Evolutionary conservation across 202 grass and related monocot species (phyloP).

Genomic region (Setaria viridis): DNA sequence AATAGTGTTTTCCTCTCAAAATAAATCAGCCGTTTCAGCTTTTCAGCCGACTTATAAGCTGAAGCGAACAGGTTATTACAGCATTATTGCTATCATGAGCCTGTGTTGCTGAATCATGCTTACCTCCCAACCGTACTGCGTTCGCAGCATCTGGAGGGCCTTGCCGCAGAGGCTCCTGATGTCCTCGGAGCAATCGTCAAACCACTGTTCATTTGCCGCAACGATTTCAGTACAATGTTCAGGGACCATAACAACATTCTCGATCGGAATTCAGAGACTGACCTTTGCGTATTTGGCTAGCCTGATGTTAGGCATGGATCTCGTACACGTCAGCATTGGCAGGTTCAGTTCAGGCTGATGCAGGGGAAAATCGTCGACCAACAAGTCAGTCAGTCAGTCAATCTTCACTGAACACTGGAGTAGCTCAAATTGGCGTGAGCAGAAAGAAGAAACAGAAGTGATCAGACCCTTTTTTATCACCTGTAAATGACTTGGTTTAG

Average conservation of each 20-base stretch:
- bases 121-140: conserved; percentile 71
- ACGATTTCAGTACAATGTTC: background rate
- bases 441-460: background rate
- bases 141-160: conserved; percentile 55
- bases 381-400: background rate
- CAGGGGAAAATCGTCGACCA: background rate
- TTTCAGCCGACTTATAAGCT: too few species aligned
- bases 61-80: too few species aligned
- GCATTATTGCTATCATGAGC: too few species aligned
- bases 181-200: conserved; percentile 62
- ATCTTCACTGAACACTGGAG: too few species aligned
- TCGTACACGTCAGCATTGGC: conserved; percentile 47
- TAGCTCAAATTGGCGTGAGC: background rate
- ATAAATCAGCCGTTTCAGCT: too few species aligned
- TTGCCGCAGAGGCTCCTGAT: conserved; percentile 68
- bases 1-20: too few species aligned
- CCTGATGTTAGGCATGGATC: conserved; percentile 54
- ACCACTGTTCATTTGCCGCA: conserved; percentile 54
- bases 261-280: background rate
- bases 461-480: conserved; percentile 6
- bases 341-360: conserved; percentile 68
- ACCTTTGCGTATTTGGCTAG: conserved; percentile 77
- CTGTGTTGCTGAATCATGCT: too few species aligned
- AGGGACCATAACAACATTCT: background rate
- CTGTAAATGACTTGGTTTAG: conserved; percentile 42